Evolutionary conservation across 1,284 basidiomycete species (phyloP).

Genomic region (Rhodotorula sp.): DNA sequence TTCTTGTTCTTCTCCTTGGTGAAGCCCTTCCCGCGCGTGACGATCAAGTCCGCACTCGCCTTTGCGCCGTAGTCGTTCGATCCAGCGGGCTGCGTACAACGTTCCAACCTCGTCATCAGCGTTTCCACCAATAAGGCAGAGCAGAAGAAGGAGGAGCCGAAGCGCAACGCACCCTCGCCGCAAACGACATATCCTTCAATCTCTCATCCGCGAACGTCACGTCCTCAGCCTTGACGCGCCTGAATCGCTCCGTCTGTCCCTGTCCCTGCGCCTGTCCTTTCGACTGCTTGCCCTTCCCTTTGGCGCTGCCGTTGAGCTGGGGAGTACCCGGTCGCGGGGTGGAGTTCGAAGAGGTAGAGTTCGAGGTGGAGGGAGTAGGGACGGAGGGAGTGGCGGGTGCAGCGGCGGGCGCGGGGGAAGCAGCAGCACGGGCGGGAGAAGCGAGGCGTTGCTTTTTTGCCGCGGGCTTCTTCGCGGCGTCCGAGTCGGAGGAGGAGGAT

Average conservation of each 20-base stretch:
- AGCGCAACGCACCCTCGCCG: conserved; percentile 63
- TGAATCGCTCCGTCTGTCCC: conserved; percentile 58
- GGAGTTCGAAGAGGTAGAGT: neutral
- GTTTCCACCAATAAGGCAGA: neutral
- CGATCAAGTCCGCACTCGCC: conserved; percentile 82
- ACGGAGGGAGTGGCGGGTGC: neutral
- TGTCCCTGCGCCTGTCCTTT: conserved; percentile 26
- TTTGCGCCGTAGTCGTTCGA: conserved; percentile 81
- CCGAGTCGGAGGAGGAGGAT: conserved; percentile 28
- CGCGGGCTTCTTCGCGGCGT: conserved; percentile 20
- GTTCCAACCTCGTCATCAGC: neutral
- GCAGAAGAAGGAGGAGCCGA: neutral
- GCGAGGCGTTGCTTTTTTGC: conserved; percentile 35
- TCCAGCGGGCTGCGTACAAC: conserved; percentile 57
- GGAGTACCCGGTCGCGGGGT: conserved; percentile 3
- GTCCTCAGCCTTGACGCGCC: conserved; percentile 72
- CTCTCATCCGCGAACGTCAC: conserved; percentile 60
- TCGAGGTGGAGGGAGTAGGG: neutral
- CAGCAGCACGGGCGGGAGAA: conserved; percentile 15
- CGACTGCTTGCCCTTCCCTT: neutral
- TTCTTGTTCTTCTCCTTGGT: conserved; percentile 99
- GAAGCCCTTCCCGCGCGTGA: conserved; percentile 90
- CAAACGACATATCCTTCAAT: conserved; percentile 77
- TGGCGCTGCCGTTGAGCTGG: neutral
- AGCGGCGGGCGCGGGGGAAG: conserved; percentile 10